Base-by-base conservation (phyloP, 164 flowering plant genomes). In the Aristolochia californica region DNA sequence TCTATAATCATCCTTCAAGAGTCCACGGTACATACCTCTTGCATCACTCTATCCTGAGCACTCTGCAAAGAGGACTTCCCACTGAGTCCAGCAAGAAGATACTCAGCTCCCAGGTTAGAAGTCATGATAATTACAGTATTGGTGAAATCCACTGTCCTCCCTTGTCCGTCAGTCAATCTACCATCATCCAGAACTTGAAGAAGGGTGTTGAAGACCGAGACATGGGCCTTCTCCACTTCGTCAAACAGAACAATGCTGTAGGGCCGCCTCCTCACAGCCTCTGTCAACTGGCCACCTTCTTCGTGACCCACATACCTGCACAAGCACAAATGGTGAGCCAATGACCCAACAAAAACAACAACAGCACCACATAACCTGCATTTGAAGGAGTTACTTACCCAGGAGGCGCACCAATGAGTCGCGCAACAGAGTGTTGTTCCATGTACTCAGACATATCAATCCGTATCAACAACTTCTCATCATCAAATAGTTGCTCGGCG, bases 381-480 rank as follows among this genome's bases (percentile, higher is more conserved):
- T 10, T 23, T 34, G 26, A 49, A 49, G 13, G 50, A 17, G 18
- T 40, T 17, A 66, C 83, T 68, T 77, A 89, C 84, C 98, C 98
- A n/a, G 95, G 98, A 0, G 98, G 98, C 51, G 98, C 96, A 48
- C 98, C 98, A 61, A 88, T 91, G 14, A 91, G 66, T 5, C 98
- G 73, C 0, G 98, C 72, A 26, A 91, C 93, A 0, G 98, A 88
- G 52, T 88, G 98, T 22, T 91, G 96, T 67, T 91, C 96, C 96
- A 88, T 88, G 62, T 91, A 91, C 75, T 91, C 98, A 0, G 95
- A 86, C 98, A 91, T 88, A 54, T 91, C 98, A 30, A 88, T 88
- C 23, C 98, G 70, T 7, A 91, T 68, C 50, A 91, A 56, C 10
- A 79, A 74, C 15, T 87, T 87, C 13, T 83, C 96, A 71, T 88